Evolutionary conservation across 805 yeast genomes (phyloP).

Genomic region (Teunomyces atbi): DNA sequence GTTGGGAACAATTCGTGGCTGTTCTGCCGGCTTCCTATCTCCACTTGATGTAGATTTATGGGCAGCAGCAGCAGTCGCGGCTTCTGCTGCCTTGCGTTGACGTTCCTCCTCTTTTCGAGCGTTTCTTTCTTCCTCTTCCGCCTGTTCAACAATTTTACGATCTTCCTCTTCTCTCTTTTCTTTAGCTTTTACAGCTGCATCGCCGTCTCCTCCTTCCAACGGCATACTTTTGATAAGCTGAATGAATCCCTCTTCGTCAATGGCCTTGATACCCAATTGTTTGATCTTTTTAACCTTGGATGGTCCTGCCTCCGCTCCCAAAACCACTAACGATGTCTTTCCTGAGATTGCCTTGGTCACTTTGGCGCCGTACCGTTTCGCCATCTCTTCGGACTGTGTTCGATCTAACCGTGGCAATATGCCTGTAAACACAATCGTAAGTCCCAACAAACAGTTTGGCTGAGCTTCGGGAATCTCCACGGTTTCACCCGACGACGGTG

Average conservation of each 20-base stretch:
- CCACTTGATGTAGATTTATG: slow-evolving; percentile 5
- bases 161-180: slow-evolving; percentile 71
- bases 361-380: slow-evolving; percentile 86
- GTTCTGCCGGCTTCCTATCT: slow-evolving; percentile 7
- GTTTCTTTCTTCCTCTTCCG: slow-evolving; percentile 34
- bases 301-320: slow-evolving; percentile 97
- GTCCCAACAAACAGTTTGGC: slow-evolving; percentile 82
- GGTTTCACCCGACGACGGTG: slow-evolving; percentile 32
- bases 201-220: slow-evolving; percentile 87
- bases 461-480: slow-evolving; percentile 74
- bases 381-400: slow-evolving; percentile 68
- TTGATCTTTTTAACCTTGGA: slow-evolving; percentile 83
- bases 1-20: slow-evolving; percentile 40
- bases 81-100: slow-evolving; percentile 7
- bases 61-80: background rate
- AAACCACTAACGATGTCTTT: slow-evolving; percentile 82
- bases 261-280: slow-evolving; percentile 70
- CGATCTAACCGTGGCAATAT: slow-evolving; percentile 77
- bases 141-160: slow-evolving; percentile 45
- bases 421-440: slow-evolving; percentile 94
- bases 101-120: slow-evolving; percentile 22
- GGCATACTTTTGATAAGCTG: slow-evolving; percentile 79
- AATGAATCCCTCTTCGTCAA: slow-evolving; percentile 83
- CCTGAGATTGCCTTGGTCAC: slow-evolving; percentile 84
- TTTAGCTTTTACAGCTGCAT: slow-evolving; percentile 68